Evolutionary conservation across 805 yeast species (phyloP).

Genomic region (Kluyveromyces aestuarii): DNA sequence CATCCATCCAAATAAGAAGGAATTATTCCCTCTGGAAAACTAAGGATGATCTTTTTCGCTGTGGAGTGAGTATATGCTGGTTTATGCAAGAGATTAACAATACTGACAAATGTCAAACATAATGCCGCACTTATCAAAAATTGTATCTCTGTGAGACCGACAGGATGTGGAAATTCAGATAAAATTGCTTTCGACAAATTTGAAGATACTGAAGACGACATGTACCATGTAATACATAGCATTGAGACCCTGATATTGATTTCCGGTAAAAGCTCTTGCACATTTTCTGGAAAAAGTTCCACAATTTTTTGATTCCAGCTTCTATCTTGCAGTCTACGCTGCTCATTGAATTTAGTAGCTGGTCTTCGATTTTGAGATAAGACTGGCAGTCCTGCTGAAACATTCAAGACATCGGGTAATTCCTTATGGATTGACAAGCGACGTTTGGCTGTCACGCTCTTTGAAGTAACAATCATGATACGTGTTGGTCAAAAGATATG

Average conservation of each 20-base stretch:
- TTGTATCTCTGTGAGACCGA: slow-evolving; percentile 84
- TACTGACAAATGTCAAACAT: slow-evolving; percentile 39
- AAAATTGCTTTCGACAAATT: slow-evolving; percentile 75
- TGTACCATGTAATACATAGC: slow-evolving; percentile 73
- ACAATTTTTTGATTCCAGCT: slow-evolving; percentile 6
- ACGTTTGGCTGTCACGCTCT: slow-evolving; percentile 8
- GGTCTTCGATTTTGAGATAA: background rate
- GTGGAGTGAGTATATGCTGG: slow-evolving; percentile 21
- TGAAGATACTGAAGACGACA: slow-evolving; percentile 68
- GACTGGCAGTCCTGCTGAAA: slow-evolving; percentile 4
- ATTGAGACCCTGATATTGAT: slow-evolving; percentile 35
- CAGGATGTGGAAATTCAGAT: slow-evolving; percentile 62
- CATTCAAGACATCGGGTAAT: background rate
- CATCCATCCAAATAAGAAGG: slow-evolving; percentile 27
- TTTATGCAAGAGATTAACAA: slow-evolving; percentile 37
- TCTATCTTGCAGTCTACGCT: background rate
- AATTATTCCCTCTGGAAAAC: slow-evolving; percentile 28
- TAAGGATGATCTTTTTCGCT: slow-evolving; percentile 10
- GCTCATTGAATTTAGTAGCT: background rate
- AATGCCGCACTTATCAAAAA: slow-evolving; percentile 62
- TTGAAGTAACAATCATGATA: slow-evolving; percentile 8
- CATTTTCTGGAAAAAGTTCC: slow-evolving; percentile 7
- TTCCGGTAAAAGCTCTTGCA: slow-evolving; percentile 22
- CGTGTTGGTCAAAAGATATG: background rate
- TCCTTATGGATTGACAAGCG: slow-evolving; percentile 5